phyloP scores from a whole-genome alignment of 1,139 yeast genomes.

The Schwanniomyces etchellsii region DNA sequence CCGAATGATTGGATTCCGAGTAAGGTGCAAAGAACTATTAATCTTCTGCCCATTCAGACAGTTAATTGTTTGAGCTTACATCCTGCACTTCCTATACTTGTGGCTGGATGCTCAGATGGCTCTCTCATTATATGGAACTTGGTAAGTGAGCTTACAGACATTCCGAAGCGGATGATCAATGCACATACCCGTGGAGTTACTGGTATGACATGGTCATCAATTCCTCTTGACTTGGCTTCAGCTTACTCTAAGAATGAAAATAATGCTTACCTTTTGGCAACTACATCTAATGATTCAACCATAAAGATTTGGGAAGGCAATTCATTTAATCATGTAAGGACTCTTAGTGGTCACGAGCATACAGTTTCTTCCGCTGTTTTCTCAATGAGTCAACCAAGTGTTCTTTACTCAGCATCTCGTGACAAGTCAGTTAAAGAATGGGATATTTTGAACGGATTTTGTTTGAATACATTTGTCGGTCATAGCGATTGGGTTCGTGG shows the following conservation, averaged over 20 bases:
- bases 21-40: conserved; percentile 41
- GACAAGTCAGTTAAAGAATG: conserved; percentile 71
- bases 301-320: conserved; percentile 67
- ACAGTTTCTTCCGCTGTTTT: conserved; percentile 67
- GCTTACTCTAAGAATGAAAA: conserved; percentile 4
- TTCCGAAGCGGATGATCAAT: conserved; percentile 61
- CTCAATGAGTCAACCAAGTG: conserved; percentile 29
- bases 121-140: conserved; percentile 68
- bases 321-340: conserved; percentile 51
- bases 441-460: conserved; percentile 70
- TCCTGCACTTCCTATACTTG: conserved; percentile 61
- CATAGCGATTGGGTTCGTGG: conserved; percentile 90
- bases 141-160: conserved; percentile 47
- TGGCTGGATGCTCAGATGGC: conserved; percentile 74
- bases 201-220: conserved; percentile 48
- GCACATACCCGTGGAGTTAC: conserved; percentile 79
- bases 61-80: conserved; percentile 67
- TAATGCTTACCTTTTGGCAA: conserved; percentile 33
- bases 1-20: conserved; percentile 70
- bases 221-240: conserved; percentile 21
- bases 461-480: conserved; percentile 61
- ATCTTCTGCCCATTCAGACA: conserved; percentile 51
- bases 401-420: conserved; percentile 68
- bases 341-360: conserved; percentile 87
- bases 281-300: conserved; percentile 71